Conservation (phyloP, 345 rosid species). For the Brassica incana region DNA sequence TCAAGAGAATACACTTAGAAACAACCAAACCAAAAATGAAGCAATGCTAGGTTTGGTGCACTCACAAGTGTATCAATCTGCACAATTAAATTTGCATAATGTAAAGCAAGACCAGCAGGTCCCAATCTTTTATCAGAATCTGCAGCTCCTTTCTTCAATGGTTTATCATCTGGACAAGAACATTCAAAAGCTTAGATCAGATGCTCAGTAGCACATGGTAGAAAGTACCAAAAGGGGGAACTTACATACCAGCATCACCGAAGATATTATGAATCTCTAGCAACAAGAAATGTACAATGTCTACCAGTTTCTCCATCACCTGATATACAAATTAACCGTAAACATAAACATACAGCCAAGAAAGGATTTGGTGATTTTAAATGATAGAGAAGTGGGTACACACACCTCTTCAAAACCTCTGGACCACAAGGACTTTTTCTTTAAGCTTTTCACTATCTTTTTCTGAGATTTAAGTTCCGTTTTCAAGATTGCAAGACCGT, state of each 20-base stretch:
- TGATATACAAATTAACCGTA: slow-evolving; percentile 33
- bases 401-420: slow-evolving; percentile 85
- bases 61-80: slow-evolving; percentile 86
- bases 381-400: slow-evolving; percentile 7
- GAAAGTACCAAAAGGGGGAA: slow-evolving; percentile 33
- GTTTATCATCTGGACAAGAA: slow-evolving; percentile 36
- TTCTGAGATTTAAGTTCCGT: slow-evolving; percentile 76
- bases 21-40: slow-evolving; percentile 25
- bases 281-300: slow-evolving; percentile 78
- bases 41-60: slow-evolving; percentile 26
- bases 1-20: slow-evolving; percentile 10
- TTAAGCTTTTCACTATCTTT: slow-evolving; percentile 71
- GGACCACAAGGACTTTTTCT: slow-evolving; percentile 87
- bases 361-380: too few species aligned
- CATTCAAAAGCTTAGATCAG: slow-evolving; percentile 9
- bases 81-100: slow-evolving; percentile 71
- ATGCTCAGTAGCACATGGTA: slow-evolving; percentile 15
- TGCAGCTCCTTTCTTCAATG: slow-evolving; percentile 34
- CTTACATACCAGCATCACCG: slow-evolving; percentile 67
- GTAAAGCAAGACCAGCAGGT: slow-evolving; percentile 79
- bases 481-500: slow-evolving; percentile 55
- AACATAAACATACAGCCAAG: slow-evolving; percentile 1
- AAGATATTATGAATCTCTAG: slow-evolving; percentile 75
- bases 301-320: slow-evolving; percentile 96
- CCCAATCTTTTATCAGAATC: slow-evolving; percentile 59